Conservation (phyloP, 192 early-diverging fungal species). For the Gryganskiella cystojenkinii region DNA sequence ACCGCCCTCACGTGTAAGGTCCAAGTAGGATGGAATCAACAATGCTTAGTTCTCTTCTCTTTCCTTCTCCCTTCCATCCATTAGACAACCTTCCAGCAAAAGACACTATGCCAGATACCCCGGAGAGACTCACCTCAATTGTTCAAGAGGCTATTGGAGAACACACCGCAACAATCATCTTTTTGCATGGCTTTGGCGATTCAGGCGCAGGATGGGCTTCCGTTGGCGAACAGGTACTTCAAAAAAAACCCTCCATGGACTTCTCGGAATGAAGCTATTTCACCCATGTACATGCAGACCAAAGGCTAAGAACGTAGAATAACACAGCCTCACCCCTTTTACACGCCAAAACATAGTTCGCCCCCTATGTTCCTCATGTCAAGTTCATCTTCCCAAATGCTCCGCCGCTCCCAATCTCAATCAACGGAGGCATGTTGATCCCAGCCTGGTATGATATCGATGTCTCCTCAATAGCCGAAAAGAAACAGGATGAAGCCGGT, state of each 20-base stretch:
- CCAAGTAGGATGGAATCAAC: no score
- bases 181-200: constrained; percentile 72
- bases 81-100: not conserved
- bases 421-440: constrained; percentile 86
- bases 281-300: no score
- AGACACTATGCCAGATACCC: constrained; percentile 13
- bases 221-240: constrained; percentile 33
- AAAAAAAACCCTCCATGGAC: no score
- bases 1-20: no score
- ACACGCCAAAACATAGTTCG: no score
- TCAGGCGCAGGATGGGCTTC: constrained; percentile 64
- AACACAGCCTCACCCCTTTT: no score
- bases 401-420: constrained; percentile 70
- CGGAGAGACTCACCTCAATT: constrained; percentile 46
- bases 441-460: constrained; percentile 94
- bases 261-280: no score
- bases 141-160: constrained; percentile 48
- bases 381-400: constrained; percentile 95
- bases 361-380: constrained; percentile 74
- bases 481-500: constrained; percentile 77
- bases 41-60: no score
- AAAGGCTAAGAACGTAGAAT: no score
- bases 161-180: constrained; percentile 68
- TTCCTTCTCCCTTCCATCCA: not conserved
- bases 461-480: constrained; percentile 57